Base-by-base conservation (phyloP, 352 stramenopile genomes). In the Phytophthora sp. region DNA sequence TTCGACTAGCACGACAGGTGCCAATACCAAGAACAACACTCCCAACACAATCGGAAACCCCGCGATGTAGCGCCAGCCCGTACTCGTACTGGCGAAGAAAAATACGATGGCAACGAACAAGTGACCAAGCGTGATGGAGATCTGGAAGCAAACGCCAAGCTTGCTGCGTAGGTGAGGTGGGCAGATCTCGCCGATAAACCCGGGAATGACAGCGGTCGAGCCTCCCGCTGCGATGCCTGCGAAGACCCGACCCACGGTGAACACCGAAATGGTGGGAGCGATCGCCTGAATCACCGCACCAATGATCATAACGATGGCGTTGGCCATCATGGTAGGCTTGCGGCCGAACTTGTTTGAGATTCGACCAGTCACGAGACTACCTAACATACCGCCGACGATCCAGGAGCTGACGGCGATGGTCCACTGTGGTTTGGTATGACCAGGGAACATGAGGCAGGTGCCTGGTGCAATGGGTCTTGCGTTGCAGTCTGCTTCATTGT, bases 361-460 rank as follows among this genome's bases (percentile, higher is more conserved):
- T 8, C 53, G 42, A 8, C 69, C 72, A 15, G 59, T 63, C 9
- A 63, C 17, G 5, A 62, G 54, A 51, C 50, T 54, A 0, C 50
- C 48, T 54, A 88, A 35, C 69, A 85, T 86, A 23, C 75, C 77
- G 15, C 77, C 79, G 31, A 87, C 55, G 48, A 89, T 76, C 79
- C 79, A 89, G 28, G 67, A 63, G 43, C 81, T 85, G 24, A 87
- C 72, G 20, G 79, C 72, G 23, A 75, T 79, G 9, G 68, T 84
- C 82, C 82, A 91, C 32, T 89, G 43, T 5, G 28, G 60, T 7
- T 67, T 65, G 15, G 57, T 72, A 20, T 72, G 63, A 5, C 63
- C 63, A 0, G 63, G 63, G 30, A 72, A 72, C 56, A 72, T 68
- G 46, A 72, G 50, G 49, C 63, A 68, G 0, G 63, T 68, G 6